phyloP scores from a whole-genome alignment of 208 protist species.

The Phytomonas francai region DNA sequence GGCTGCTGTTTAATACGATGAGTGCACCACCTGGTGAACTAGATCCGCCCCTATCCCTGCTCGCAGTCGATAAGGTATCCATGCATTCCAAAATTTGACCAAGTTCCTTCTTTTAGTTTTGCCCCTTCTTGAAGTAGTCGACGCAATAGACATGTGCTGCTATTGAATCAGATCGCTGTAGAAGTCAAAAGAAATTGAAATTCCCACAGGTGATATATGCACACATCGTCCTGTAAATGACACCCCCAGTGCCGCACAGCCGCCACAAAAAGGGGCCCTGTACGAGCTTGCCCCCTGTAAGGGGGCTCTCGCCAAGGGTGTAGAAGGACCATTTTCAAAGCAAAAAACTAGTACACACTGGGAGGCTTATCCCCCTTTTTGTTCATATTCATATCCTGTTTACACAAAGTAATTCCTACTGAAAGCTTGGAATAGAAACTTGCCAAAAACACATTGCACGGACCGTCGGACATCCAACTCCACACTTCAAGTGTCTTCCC shows the following conservation, averaged over 20 bases:
- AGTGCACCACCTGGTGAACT: background rate
- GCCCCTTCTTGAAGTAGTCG: background rate
- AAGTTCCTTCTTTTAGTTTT: background rate
- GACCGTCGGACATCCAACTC: background rate
- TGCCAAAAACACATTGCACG: background rate
- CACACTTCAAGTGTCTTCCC: background rate
- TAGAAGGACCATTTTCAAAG: background rate
- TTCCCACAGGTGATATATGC: background rate
- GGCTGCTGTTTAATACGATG: conserved; percentile 46
- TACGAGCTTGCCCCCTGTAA: background rate
- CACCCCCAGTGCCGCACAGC: background rate
- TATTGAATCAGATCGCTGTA: background rate
- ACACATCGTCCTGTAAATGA: background rate
- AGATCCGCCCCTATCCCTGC: background rate
- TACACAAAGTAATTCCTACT: background rate
- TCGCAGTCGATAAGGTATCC: background rate
- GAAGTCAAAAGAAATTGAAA: background rate
- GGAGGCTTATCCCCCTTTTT: background rate
- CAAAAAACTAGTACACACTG: background rate
- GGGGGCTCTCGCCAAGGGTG: background rate
- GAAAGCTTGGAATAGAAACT: background rate
- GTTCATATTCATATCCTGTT: background rate
- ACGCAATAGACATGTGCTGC: background rate
- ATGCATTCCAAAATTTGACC: background rate
- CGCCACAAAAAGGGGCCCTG: background rate